Percentiles rank a stretch among this genome's conserved stretches.
Conservation (phyloP, 139 green algal genomes). For the Chlorella sp. region DNA sequence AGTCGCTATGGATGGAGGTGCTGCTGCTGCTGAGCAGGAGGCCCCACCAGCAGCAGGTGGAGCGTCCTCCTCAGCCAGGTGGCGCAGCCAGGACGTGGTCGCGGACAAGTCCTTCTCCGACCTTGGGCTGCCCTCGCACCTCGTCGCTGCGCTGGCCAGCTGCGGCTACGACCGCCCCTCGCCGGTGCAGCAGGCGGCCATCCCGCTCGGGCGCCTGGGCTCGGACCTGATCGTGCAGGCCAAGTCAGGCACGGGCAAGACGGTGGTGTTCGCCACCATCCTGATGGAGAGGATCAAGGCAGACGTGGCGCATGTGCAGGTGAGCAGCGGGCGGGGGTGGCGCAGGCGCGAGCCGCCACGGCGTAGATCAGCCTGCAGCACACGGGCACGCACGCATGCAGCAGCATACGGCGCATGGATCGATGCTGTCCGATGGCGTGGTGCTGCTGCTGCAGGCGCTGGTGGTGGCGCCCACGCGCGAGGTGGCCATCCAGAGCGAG, state of each 20-base stretch:
- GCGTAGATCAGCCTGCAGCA: too few relatives aligned
- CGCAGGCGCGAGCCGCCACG: too few relatives aligned
- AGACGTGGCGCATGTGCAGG: slow-evolving; percentile 30
- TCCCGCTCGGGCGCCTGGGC: slow-evolving; percentile 64
- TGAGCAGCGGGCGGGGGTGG: not conserved
- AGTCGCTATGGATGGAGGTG: too few relatives aligned
- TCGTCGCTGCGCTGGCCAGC: slow-evolving; percentile 39
- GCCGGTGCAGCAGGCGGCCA: slow-evolving; percentile 64
- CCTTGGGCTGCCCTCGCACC: slow-evolving; percentile 43
- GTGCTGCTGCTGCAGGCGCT: slow-evolving; percentile 48
- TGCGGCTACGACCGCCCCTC: slow-evolving; percentile 62
- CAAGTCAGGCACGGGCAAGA: slow-evolving; percentile 85
- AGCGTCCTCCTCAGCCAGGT: too few relatives aligned
- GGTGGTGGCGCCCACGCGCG: slow-evolving; percentile 71
- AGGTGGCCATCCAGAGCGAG: slow-evolving; percentile 74
- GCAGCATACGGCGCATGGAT: not conserved
- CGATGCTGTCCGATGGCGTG: not conserved
- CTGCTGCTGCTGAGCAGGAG: too few relatives aligned
- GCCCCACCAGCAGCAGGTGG: too few relatives aligned
- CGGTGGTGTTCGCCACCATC: slow-evolving; percentile 60
- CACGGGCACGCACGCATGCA: not conserved
- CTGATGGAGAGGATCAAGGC: slow-evolving; percentile 45
- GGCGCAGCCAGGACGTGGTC: slow-evolving; percentile 34
- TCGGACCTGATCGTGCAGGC: slow-evolving; percentile 79
- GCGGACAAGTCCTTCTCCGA: slow-evolving; percentile 47